These are phyloP conservation scores for Trichoderma sp. DNA, from an alignment of 2,329 filamentous ascomycete genomes.

Conservation along the genomic window DNA sequence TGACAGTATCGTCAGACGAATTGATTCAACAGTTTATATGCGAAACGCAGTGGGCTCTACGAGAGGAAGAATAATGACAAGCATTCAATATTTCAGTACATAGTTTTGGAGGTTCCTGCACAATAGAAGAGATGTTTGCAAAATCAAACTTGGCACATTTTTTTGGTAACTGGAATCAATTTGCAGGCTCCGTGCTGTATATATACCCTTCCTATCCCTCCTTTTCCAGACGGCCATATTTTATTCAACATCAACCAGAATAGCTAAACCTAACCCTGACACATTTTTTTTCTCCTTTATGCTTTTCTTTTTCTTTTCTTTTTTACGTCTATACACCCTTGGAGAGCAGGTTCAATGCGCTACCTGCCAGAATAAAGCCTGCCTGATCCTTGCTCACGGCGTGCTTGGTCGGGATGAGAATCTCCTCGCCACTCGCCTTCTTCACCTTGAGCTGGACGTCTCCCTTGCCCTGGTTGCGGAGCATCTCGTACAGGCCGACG, in stretches of 20 bases:
- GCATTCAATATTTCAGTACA: neutral
- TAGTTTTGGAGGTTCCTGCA: neutral
- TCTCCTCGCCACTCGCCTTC: conserved; percentile 57
- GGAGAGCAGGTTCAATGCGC: conserved; percentile 85
- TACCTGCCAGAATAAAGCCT: conserved; percentile 87
- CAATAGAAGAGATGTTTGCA: neutral
- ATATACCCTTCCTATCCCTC: neutral
- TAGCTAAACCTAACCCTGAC: neutral
- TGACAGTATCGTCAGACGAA: neutral
- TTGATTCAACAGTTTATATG: neutral
- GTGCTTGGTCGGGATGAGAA: conserved; percentile 76
- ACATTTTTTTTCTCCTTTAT: neutral
- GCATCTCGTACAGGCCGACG: conserved; percentile 77
- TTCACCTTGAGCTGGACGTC: conserved; percentile 69
- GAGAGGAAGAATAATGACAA: neutral
- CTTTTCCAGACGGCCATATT: neutral
- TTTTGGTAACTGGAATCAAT: neutral
- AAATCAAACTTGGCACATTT: neutral
- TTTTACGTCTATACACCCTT: conserved; percentile 43
- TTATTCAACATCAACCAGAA: neutral
- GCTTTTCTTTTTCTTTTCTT: neutral
- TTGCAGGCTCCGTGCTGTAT: neutral
- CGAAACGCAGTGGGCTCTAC: neutral
- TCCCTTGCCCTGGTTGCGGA: conserved; percentile 73
- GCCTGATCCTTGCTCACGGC: conserved; percentile 88